phyloP scores from a whole-genome alignment of 2,329 filamentous ascomycete genomes.

The Nannizzia gypsea region DNA sequence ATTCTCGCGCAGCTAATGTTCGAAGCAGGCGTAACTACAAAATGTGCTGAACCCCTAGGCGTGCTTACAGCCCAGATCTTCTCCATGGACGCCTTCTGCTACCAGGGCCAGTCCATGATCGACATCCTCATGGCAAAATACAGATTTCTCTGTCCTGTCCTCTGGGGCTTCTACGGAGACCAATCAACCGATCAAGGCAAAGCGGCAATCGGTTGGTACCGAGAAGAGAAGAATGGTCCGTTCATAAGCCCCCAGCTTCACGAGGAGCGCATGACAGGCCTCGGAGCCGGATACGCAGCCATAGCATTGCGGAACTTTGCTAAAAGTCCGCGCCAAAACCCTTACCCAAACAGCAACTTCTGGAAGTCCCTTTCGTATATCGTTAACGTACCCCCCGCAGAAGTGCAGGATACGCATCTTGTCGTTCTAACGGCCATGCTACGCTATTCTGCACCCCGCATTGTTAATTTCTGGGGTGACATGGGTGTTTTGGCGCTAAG shows the following conservation, averaged over 20 bases:
- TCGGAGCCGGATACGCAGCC: conserved; percentile 73
- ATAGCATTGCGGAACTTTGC: conserved; percentile 73
- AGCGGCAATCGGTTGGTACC: conserved; percentile 60
- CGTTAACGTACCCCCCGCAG: conserved; percentile 56
- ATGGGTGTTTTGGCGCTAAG: conserved; percentile 60
- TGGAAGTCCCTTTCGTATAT: conserved; percentile 70
- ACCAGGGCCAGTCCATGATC: conserved; percentile 56
- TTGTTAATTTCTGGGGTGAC: conserved; percentile 70
- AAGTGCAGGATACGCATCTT: conserved; percentile 62
- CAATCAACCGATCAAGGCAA: conserved; percentile 61
- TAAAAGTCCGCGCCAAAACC: conserved; percentile 55
- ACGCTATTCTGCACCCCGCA: conserved; percentile 58
- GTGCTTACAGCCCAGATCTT: conserved; percentile 65
- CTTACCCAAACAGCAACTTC: conserved; percentile 66
- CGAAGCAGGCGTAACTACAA: conserved; percentile 52
- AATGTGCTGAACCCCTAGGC: conserved; percentile 66
- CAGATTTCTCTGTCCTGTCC: conserved; percentile 63
- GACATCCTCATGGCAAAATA: conserved; percentile 84
- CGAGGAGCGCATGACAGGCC: conserved; percentile 67
- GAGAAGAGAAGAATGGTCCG: conserved; percentile 39
- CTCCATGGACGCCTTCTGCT: conserved; percentile 54
- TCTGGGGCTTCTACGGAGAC: conserved; percentile 71
- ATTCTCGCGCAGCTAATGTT: conserved; percentile 58
- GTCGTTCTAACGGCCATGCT: conserved; percentile 61
- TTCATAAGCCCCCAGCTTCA: conserved; percentile 63